These are phyloP conservation scores for Boletellus ananiceps DNA, from an alignment of 768 basidiomycete species.

Conservation along the genomic window DNA sequence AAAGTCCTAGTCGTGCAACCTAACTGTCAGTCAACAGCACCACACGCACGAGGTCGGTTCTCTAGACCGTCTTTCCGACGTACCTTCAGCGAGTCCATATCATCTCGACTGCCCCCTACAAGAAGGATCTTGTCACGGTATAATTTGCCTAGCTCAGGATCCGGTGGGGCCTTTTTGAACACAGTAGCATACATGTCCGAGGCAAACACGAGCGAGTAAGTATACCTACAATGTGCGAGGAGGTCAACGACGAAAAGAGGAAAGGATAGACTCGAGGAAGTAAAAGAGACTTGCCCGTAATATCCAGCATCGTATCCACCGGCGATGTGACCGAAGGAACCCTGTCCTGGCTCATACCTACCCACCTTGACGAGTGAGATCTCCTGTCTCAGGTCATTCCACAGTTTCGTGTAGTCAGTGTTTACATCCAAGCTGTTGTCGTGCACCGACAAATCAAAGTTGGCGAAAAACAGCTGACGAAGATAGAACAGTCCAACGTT, in stretches of 20 bases:
- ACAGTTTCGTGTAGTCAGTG: conserved; percentile 72
- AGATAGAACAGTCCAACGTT: conserved; percentile 75
- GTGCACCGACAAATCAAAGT: conserved; percentile 24
- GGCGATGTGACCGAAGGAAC: conserved; percentile 70
- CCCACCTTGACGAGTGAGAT: conserved; percentile 66
- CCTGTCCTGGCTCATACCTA: conserved; percentile 61
- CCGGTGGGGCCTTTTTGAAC: conserved; percentile 77
- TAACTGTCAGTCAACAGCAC: no score
- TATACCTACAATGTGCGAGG: conserved; percentile 40
- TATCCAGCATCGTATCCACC: conserved; percentile 71
- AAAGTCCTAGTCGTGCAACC: conserved; percentile 52
- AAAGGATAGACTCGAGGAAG: no score
- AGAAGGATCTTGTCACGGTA: conserved; percentile 76
- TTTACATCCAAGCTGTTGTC: conserved; percentile 40
- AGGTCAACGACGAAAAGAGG: background rate
- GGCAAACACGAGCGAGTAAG: conserved; percentile 65
- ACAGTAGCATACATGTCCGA: conserved; percentile 64
- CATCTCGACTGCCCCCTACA: conserved; percentile 71
- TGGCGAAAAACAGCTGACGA: conserved; percentile 70
- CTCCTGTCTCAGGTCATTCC: conserved; percentile 67
- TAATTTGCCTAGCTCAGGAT: conserved; percentile 55
- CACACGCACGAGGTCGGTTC: no score
- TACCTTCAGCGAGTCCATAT: conserved; percentile 71
- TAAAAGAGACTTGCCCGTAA: conserved; percentile 42
- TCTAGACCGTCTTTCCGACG: background rate